Conservation (phyloP, 2,329 filamentous ascomycete genomes). For the Penicillium griseofulvum region DNA sequence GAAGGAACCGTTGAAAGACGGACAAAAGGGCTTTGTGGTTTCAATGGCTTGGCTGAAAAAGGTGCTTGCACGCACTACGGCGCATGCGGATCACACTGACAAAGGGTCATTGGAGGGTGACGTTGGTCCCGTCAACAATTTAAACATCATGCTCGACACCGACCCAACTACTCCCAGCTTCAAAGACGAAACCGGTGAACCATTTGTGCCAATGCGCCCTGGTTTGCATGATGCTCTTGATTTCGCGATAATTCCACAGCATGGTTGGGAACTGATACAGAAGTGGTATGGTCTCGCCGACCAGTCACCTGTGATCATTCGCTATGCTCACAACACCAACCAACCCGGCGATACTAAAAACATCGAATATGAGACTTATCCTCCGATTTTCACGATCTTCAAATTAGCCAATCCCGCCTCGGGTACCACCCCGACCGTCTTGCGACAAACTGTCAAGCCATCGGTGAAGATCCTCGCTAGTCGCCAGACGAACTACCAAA, state of each 20-base stretch:
- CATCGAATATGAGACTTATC: conserved; percentile 77
- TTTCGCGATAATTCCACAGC: conserved; percentile 72
- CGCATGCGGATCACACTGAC: conserved; percentile 54
- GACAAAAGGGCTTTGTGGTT: conserved; percentile 73
- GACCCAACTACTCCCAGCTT: conserved; percentile 41
- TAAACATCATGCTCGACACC: conserved; percentile 68
- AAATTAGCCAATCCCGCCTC: conserved; percentile 65
- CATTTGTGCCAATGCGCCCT: conserved; percentile 70
- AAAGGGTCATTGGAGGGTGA: conserved; percentile 62
- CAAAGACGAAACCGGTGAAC: conserved; percentile 47
- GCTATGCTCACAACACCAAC: conserved; percentile 72
- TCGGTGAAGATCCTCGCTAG: conserved; percentile 70
- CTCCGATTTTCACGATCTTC: conserved; percentile 79
- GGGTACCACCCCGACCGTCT: conserved; percentile 56
- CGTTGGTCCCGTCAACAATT: conserved; percentile 82
- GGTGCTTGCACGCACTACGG: conserved; percentile 65
- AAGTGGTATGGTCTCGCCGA: conserved; percentile 77
- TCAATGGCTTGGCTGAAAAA: conserved; percentile 75
- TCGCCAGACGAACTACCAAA: conserved; percentile 65
- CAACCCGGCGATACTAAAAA: conserved; percentile 62
- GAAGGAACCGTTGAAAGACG: conserved; percentile 60
- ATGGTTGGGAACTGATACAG: conserved; percentile 77
- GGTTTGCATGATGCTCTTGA: conserved; percentile 64
- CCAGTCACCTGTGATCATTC: conserved; percentile 68
- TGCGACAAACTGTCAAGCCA: conserved; percentile 60